phyloP scores from a whole-genome alignment of 768 basidiomycete genomes.

The Coprinopsis marcescibilis region DNA sequence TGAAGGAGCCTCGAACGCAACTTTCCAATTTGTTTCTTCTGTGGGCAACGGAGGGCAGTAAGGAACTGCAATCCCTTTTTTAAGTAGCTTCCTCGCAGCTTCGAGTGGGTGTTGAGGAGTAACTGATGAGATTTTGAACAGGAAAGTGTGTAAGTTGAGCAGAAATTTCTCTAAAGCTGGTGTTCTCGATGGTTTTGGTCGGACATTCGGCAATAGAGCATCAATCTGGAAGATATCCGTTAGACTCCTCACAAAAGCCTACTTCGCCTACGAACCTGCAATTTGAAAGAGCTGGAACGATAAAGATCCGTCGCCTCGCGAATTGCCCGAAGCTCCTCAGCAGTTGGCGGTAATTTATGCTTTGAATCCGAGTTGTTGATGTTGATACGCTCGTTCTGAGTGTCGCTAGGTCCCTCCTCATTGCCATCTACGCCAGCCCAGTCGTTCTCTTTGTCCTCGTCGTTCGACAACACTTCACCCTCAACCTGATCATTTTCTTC shows the following conservation, averaged over 20 bases:
- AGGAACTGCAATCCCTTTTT: slow-evolving; percentile 56
- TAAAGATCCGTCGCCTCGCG: slow-evolving; percentile 73
- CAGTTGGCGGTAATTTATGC: slow-evolving; percentile 53
- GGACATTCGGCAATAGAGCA: slow-evolving; percentile 70
- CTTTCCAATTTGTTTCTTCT: slow-evolving; percentile 84
- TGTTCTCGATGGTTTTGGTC: slow-evolving; percentile 53
- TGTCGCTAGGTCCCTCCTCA: no score
- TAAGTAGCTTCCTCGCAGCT: slow-evolving; percentile 50
- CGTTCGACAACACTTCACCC: slow-evolving; percentile 3
- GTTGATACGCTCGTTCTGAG: neutral
- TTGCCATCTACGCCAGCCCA: slow-evolving; percentile 10
- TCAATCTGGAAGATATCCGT: slow-evolving; percentile 52
- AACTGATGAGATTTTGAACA: slow-evolving; percentile 54
- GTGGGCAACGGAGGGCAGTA: slow-evolving; percentile 66
- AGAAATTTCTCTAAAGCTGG: slow-evolving; percentile 66
- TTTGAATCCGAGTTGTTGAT: slow-evolving; percentile 18
- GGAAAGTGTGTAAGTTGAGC: slow-evolving; percentile 56
- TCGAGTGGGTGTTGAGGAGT: slow-evolving; percentile 59
- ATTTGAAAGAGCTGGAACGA: slow-evolving; percentile 75
- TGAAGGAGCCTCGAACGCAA: slow-evolving; percentile 70
- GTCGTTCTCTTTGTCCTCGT: slow-evolving; percentile 12
- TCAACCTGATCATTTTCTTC: neutral
- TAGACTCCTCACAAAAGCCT: neutral
- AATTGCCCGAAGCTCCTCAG: slow-evolving; percentile 63
- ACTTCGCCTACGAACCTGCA: slow-evolving; percentile 53